phyloP scores from a whole-genome alignment of 257 asterid species.

The Asclepias syriaca region DNA sequence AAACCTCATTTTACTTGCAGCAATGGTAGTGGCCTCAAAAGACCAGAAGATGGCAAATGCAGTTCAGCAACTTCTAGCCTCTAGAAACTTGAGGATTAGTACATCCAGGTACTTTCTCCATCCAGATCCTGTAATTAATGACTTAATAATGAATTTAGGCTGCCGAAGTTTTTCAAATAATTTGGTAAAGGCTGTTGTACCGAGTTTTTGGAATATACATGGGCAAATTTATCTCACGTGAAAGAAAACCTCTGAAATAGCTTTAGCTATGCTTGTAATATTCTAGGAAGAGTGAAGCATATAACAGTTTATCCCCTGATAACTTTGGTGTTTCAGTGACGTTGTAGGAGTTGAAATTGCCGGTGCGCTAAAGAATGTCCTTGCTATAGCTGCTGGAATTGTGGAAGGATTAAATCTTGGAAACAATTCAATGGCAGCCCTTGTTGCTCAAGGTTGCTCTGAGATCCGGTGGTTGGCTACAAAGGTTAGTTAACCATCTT shows the following conservation, averaged over 20 bases:
- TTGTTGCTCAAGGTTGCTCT: constrained; percentile 92
- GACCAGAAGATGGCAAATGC: constrained; percentile 80
- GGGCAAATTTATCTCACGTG: background rate
- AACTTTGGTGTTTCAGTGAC: constrained; percentile 88
- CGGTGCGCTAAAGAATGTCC: constrained; percentile 92
- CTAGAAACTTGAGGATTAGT: constrained; percentile 63
- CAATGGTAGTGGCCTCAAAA: constrained; percentile 89
- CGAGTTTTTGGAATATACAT: background rate
- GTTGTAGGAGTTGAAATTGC: constrained; percentile 96
- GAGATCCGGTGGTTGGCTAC: constrained; percentile 96
- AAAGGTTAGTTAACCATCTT: constrained; percentile 44
- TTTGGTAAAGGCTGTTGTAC: background rate
- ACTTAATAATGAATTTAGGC: background rate
- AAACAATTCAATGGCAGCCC: constrained; percentile 94
- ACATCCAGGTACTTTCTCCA: constrained; percentile 65
- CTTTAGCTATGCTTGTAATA: background rate
- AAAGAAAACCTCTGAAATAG: background rate
- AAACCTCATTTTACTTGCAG: constrained; percentile 25
- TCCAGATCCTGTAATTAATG: background rate
- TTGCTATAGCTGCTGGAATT: constrained; percentile 94
- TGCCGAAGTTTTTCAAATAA: background rate
- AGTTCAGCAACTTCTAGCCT: constrained; percentile 90
- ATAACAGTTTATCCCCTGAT: background rate
- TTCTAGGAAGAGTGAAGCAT: background rate
- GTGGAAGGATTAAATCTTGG: constrained; percentile 92